A percentile compares a stretch with the other conserved stretches of the same genome.
phyloP scores from a whole-genome alignment of 495 filamentous ascomycete species.

The Neurospora tetraspora region DNA sequence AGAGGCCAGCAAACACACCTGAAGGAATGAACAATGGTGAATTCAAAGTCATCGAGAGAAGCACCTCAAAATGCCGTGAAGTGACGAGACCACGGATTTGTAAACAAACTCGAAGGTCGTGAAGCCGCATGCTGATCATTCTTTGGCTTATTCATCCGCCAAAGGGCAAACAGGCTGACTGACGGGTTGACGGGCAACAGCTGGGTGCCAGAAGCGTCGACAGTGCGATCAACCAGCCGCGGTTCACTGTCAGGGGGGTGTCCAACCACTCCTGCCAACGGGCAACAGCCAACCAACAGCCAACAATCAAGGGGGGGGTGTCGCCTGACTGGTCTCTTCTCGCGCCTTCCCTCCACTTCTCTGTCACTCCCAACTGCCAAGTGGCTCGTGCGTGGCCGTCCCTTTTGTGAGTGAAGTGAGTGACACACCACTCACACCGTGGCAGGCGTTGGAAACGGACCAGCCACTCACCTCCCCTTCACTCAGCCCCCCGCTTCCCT shows the following conservation, averaged over 20 bases:
- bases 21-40: neutral
- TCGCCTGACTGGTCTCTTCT: constrained; percentile 20
- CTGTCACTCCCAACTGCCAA: constrained; percentile 10
- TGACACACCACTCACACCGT: neutral
- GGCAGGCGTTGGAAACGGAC: neutral
- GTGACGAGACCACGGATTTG: neutral
- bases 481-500: neutral
- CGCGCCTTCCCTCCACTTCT: constrained; percentile 21
- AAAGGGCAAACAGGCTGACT: neutral
- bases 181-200: neutral
- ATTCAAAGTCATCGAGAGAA: neutral
- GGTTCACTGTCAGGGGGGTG: neutral
- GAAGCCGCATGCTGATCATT: neutral
- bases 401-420: neutral
- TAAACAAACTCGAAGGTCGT: neutral
- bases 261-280: neutral
- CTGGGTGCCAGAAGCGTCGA: neutral
- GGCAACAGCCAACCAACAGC: neutral
- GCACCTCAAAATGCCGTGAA: neutral
- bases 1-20: neutral
- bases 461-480: neutral
- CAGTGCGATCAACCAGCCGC: neutral
- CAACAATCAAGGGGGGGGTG: neutral
- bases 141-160: neutral
- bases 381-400: neutral